Conservation (phyloP, 164 flowering plant species). For the Akebia trifoliata region DNA sequence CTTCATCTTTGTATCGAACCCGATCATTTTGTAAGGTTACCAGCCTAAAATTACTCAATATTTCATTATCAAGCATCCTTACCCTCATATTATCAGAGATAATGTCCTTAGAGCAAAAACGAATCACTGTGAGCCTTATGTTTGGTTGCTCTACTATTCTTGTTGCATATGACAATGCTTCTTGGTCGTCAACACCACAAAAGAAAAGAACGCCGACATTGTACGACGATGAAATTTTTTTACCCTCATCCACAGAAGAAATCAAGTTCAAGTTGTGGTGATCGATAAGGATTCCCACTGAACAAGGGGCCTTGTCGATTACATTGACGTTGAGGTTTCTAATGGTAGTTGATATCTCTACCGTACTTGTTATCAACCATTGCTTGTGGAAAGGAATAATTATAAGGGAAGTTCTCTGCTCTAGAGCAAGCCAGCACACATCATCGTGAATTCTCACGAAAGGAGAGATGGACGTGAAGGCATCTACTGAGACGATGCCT, state of each 20-base stretch:
- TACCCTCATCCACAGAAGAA: background rate
- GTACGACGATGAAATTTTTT: background rate
- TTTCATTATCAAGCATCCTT: background rate
- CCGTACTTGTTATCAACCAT: background rate
- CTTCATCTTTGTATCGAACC: background rate
- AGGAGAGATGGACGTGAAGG: slow-evolving; percentile 24
- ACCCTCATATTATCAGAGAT: background rate
- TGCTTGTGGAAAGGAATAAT: slow-evolving; percentile 33
- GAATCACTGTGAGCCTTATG: slow-evolving; percentile 6
- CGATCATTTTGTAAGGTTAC: background rate
- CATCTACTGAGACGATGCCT: slow-evolving; percentile 8
- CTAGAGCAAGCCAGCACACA: slow-evolving; percentile 23
- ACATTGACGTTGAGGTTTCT: slow-evolving; percentile 22
- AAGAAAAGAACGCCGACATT: slow-evolving; percentile 33
- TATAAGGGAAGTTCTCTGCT: slow-evolving; percentile 21
- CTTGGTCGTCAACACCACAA: slow-evolving; percentile 35
- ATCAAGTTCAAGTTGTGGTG: background rate
- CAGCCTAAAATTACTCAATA: background rate
- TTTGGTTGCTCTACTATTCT: slow-evolving; percentile 13
- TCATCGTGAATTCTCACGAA: slow-evolving; percentile 33
- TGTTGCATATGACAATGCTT: slow-evolving; percentile 28
- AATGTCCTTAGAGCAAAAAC: background rate
- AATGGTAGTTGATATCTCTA: background rate
- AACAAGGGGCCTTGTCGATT: slow-evolving; percentile 36
- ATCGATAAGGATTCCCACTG: slow-evolving; percentile 38